A percentile compares a stretch with the other conserved stretches of the same genome.
Conservation (phyloP, 1,284 basidiomycete species). For the Ceratobasidium sp. region DNA sequence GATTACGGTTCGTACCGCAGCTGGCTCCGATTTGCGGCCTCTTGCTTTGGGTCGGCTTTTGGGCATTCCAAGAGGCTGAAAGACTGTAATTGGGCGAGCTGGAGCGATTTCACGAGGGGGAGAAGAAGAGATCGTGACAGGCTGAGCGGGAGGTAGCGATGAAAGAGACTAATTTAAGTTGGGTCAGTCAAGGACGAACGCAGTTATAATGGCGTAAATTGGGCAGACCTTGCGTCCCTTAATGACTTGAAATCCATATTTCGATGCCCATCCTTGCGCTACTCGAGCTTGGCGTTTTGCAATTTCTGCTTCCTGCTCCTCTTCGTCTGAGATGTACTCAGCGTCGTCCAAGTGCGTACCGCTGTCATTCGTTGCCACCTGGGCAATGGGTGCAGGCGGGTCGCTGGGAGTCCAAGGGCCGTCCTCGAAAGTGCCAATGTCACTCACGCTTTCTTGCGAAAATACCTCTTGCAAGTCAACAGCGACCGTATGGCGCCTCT, state of each 20-base stretch:
- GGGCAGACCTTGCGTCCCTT: slow-evolving; percentile 38
- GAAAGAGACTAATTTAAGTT: slow-evolving; percentile 17
- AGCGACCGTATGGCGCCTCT: neutral
- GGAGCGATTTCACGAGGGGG: neutral
- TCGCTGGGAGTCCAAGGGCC: slow-evolving; percentile 23
- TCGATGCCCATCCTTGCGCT: slow-evolving; percentile 34
- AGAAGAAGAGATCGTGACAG: slow-evolving; percentile 7
- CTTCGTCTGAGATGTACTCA: slow-evolving; percentile 39
- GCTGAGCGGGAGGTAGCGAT: slow-evolving; percentile 4
- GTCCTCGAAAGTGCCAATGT: slow-evolving; percentile 22
- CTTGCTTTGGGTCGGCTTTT: slow-evolving; percentile 37
- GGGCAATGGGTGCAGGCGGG: neutral
- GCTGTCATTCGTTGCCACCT: neutral
- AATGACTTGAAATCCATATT: slow-evolving; percentile 36
- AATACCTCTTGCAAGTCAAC: slow-evolving; percentile 29
- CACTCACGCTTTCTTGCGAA: slow-evolving; percentile 36
- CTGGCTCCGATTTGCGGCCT: slow-evolving; percentile 40
- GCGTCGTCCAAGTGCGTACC: slow-evolving; percentile 36
- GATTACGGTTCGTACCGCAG: slow-evolving; percentile 16
- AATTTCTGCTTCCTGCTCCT: slow-evolving; percentile 35
- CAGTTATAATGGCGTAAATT: neutral
- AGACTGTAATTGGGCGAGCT: slow-evolving; percentile 22
- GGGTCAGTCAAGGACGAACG: too few relatives aligned
- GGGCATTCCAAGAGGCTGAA: slow-evolving; percentile 41
- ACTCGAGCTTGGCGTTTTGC: slow-evolving; percentile 30